phyloP scores from a whole-genome alignment of 495 filamentous ascomycete species.

The Penicillium lividum region DNA sequence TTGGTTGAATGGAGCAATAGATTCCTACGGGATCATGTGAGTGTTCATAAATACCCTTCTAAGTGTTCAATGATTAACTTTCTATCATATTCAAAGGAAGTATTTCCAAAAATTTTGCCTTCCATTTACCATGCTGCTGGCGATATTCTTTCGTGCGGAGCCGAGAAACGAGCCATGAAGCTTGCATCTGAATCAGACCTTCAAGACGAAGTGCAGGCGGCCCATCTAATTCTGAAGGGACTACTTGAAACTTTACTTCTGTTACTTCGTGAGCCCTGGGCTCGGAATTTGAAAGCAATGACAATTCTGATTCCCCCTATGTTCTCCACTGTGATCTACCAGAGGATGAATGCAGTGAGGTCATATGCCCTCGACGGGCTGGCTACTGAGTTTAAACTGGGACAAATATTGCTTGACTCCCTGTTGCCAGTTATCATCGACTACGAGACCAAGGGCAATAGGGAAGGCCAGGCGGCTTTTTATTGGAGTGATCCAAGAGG shows the following conservation, averaged over 20 bases:
- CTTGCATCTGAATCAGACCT: neutral
- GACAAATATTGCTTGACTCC: neutral
- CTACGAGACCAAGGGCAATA: neutral
- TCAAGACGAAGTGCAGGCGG: neutral
- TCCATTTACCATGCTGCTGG: neutral
- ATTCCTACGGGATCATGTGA: neutral
- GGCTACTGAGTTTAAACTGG: neutral
- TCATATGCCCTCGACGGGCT: no score
- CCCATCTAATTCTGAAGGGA: neutral
- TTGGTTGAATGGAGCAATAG: neutral
- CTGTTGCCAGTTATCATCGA: neutral
- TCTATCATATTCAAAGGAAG: neutral
- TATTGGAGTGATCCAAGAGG: neutral
- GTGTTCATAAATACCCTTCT: neutral
- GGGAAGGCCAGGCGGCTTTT: neutral
- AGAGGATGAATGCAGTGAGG: neutral
- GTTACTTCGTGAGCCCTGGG: slow-evolving; percentile 3
- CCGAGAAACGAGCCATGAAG: neutral
- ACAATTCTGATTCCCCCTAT: neutral
- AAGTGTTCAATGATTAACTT: neutral
- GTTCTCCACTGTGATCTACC: neutral
- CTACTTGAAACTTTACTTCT: neutral
- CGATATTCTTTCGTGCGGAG: neutral
- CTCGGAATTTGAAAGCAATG: neutral
- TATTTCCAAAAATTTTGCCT: neutral